Evolutionary conservation across 2,329 filamentous ascomycete genomes (phyloP), one percentile per base, ranked within the genome.

Genomic region (Pseudocercospora vitis): DNA sequence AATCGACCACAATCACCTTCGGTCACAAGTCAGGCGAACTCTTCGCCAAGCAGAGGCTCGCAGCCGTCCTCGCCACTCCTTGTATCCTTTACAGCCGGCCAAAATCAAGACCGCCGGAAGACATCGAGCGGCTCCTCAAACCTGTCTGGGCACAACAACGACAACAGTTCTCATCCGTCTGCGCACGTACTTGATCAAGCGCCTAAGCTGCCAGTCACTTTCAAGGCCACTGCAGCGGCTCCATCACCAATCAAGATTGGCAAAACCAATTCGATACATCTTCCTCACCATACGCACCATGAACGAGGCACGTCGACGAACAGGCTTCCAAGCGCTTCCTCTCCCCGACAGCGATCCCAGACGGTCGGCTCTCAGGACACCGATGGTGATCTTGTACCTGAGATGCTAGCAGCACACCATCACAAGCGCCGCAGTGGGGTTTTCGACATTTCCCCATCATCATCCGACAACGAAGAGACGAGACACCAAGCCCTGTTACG

Each of bases 361-460:
- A 99, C 94, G 0, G 87, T 97, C 31, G 92, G 92, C 7, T 97
- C 94, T 9, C 89, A 96, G 70, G 63, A 68, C 31, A 59, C 53
- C 26, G 94, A 97, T 64, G 89, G 89, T n/a, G 95, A 94, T 60
- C 82, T 86, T 5, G 80, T 89, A 12, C 78, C 86, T 1, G 84
- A 87, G 50, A 51, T 63, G 16, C 82, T 88, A 48, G 72, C 79
- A 53, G 74, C 78, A 9, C 76, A 74, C 24, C 91, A 96, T 67
- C 85, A 91, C 65, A 96, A 96, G 70, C 86, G 94, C 32, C 84
- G 91, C 63, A 97, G 92, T 68, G 94, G 96, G 66, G 87, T 96
- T 2, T 90, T 97, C 64, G 92, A 97, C 69, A 88, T 96, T 73
- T 99, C 94, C 2, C 94, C 94, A 2, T 97, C 94, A 0, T 97